These are phyloP conservation scores for Termitomyces sp. DNA, from an alignment of 1,284 basidiomycete genomes.

Conservation along the genomic window DNA sequence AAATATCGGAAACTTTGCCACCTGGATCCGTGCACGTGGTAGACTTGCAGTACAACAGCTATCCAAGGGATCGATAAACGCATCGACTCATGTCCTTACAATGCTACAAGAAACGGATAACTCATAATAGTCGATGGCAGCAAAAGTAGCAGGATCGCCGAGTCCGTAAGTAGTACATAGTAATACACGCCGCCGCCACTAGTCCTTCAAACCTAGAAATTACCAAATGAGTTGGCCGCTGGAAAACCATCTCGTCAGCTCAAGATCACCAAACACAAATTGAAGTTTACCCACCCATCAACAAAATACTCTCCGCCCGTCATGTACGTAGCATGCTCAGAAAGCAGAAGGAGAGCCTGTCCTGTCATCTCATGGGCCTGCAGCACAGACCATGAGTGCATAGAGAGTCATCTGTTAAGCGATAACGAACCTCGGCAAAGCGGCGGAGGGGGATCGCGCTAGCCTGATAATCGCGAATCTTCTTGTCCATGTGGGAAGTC, in stretches of 20 bases:
- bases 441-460: constrained; percentile 26
- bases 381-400: background rate
- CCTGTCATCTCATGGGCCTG: constrained; percentile 35
- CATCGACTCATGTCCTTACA: too few relatives aligned
- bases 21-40: too few relatives aligned
- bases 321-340: constrained; percentile 35
- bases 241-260: background rate
- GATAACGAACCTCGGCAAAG: constrained; percentile 27
- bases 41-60: too few relatives aligned
- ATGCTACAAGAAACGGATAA: background rate
- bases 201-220: background rate
- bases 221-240: constrained; percentile 23
- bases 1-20: too few relatives aligned
- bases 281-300: constrained; percentile 34
- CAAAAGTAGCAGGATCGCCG: too few relatives aligned
- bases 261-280: background rate
- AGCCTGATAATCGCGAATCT: constrained; percentile 28
- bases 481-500: constrained; percentile 30
- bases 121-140: too few relatives aligned
- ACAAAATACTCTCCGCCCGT: constrained; percentile 37
- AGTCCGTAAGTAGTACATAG: too few relatives aligned
- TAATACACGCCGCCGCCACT: too few relatives aligned
- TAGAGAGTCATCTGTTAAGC: background rate
- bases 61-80: too few relatives aligned
- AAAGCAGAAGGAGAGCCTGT: constrained; percentile 33